A percentile compares a stretch with the other conserved stretches of the same genome.
phyloP scores from a whole-genome alignment of 2,329 filamentous ascomycete species.

The Diaporthe citrichinensis region DNA sequence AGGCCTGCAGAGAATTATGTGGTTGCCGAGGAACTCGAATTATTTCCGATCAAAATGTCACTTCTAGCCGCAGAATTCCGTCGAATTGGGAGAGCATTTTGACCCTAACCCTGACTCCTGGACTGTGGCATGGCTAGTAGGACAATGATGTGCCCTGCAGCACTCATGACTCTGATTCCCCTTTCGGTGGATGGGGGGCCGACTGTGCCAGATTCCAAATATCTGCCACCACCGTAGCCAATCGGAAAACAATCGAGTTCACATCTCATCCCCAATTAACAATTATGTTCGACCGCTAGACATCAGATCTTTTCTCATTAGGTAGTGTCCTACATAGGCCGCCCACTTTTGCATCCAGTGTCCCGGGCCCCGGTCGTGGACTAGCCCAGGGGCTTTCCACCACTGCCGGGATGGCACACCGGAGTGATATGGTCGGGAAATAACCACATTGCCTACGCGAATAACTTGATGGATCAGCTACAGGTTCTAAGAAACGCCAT shows the following conservation, averaged over 20 bases:
- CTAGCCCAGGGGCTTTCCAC: not conserved
- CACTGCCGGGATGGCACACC: not conserved
- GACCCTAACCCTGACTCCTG: slow-evolving; percentile 4
- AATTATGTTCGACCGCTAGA: not conserved
- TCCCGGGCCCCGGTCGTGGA: not conserved
- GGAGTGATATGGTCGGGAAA: not conserved
- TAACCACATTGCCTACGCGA: not conserved
- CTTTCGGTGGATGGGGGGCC: not conserved
- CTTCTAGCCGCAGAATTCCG: not conserved
- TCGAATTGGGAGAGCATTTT: not conserved
- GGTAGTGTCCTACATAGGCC: not conserved
- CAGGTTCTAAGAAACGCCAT: not conserved
- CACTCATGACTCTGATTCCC: not conserved
- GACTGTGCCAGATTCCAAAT: not conserved
- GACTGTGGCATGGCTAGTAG: not conserved
- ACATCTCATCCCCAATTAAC: not conserved
- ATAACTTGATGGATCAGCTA: not conserved
- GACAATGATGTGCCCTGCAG: not conserved
- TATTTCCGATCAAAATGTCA: not conserved
- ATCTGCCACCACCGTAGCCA: not conserved
- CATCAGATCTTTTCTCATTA: not conserved
- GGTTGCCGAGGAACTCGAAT: not conserved
- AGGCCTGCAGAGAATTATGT: not conserved
- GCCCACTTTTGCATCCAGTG: not conserved
- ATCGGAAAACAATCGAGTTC: not conserved